Conservation (phyloP, 106 monocot genomes). For the Alisma plantagoaquatica region DNA sequence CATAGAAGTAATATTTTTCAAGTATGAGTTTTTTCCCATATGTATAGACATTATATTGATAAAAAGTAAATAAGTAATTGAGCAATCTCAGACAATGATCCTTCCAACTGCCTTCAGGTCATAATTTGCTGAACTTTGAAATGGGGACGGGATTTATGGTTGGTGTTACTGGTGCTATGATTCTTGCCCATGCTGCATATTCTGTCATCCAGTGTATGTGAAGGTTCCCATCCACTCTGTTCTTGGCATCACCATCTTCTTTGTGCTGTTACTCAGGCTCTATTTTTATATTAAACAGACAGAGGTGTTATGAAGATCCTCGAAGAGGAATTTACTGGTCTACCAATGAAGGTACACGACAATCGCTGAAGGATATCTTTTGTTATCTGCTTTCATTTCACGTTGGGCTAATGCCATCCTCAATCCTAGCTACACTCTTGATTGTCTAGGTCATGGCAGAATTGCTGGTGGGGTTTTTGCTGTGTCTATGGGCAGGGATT, state of each 20-base stretch:
- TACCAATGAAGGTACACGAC: conserved; percentile 51
- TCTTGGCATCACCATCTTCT: background rate
- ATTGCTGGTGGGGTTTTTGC: conserved; percentile 49
- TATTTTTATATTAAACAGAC: conserved; percentile 40
- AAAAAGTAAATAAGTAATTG: no score
- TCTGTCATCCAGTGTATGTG: conserved; percentile 84
- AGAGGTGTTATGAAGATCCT: conserved; percentile 76
- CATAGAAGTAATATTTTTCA: no score
- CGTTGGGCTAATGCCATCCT: background rate
- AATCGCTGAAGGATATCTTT: background rate
- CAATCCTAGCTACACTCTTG: background rate
- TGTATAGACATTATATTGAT: no score
- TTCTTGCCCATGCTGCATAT: conserved; percentile 80
- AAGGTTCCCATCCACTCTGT: no score
- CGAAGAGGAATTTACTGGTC: conserved; percentile 77
- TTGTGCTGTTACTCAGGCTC: background rate
- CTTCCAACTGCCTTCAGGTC: background rate
- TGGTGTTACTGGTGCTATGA: conserved; percentile 61
- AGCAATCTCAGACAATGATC: background rate
- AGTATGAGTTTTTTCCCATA: no score
- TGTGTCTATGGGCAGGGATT: conserved; percentile 71
- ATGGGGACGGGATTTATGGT: conserved; percentile 57
- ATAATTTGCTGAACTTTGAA: no score
- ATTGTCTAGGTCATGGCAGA: conserved; percentile 52
- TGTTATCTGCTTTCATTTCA: background rate